phyloP scores from a whole-genome alignment of 192 early-diverging fungal genomes.

The Obelidium mucronatum region DNA sequence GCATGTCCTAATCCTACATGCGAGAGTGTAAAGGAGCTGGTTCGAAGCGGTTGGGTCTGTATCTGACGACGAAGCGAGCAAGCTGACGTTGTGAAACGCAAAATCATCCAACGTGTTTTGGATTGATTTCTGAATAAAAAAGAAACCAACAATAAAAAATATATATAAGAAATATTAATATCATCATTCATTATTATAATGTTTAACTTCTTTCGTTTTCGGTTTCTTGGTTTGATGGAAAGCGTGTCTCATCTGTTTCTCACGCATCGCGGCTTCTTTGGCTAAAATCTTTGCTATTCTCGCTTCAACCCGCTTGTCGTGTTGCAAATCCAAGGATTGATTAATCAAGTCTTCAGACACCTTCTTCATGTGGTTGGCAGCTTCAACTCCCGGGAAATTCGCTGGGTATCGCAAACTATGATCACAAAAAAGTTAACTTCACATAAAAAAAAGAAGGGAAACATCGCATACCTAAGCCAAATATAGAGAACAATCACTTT shows the following conservation, averaged over 20 bases:
- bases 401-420: slow-evolving; percentile 67
- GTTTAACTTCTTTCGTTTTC: too few species aligned
- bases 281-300: background rate
- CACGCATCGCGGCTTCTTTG: background rate
- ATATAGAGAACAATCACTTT: slow-evolving; percentile 82
- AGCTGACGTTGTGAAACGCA: too few species aligned
- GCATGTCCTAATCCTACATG: too few species aligned
- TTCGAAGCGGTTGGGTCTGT: too few species aligned
- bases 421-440: background rate
- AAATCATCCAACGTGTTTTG: too few species aligned
- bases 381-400: slow-evolving; percentile 58
- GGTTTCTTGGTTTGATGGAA: background rate
- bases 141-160: too few species aligned
- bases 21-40: too few species aligned
- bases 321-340: slow-evolving; percentile 41
- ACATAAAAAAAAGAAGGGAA: background rate
- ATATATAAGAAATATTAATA: too few species aligned
- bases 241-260: background rate
- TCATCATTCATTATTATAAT: too few species aligned
- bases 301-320: background rate
- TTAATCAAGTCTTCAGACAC: slow-evolving; percentile 58
- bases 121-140: too few species aligned
- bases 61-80: too few species aligned
- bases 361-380: slow-evolving; percentile 57
- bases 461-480: slow-evolving; percentile 69